Evolutionary conservation across 345 rosid genomes (phyloP), one percentile per base, ranked within the genome.

Genomic region (Fremontodendron californicum): DNA sequence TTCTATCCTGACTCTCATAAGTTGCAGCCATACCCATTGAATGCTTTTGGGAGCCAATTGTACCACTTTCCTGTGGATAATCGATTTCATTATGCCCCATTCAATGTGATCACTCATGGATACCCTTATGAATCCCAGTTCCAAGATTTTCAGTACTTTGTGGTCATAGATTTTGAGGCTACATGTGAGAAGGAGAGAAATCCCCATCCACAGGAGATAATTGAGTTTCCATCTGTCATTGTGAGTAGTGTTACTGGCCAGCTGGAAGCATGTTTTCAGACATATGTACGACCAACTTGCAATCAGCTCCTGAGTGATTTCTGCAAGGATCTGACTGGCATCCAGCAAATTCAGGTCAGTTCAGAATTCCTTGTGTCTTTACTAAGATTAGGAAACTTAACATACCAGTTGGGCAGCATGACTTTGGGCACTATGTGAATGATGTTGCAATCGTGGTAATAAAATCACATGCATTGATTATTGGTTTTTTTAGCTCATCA

Each of bases 151-250:
- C 87, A 82, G 66, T 84, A 87, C 49, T 85, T 87, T 79, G 84
- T 87, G 77, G 90, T 88, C 33, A 86, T 86, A 77, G 90, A 88
- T 65, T 88, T 88, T 71, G 90, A 88, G 85, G 90, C 90, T 54
- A 86, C 89, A 13, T 88, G 90, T 48, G 87, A 82, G 66, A 88
- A 82, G 77, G 87, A 81, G 51, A 82, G 69, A 73, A 84, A 76
- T 49, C 87, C 83, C 57, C 86, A 88, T 75, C 90, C 87, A 3
- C 87, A 84, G 73, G 90, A 88, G 81, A 88, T 88, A 23, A 88
- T 88, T 31, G 89, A 88, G 81, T 86, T 88, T 54, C 90, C 90
- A 9, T 86, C 90, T 23, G 87, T 86, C 33, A 68, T 88, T 2
- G 89, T 88, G 55, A 86, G 76, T 46, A 78, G 89, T 73, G 58